These are phyloP conservation scores for Cordyceps fumosorosea DNA, from an alignment of 2,329 filamentous ascomycete genomes.

Conservation along the genomic window DNA sequence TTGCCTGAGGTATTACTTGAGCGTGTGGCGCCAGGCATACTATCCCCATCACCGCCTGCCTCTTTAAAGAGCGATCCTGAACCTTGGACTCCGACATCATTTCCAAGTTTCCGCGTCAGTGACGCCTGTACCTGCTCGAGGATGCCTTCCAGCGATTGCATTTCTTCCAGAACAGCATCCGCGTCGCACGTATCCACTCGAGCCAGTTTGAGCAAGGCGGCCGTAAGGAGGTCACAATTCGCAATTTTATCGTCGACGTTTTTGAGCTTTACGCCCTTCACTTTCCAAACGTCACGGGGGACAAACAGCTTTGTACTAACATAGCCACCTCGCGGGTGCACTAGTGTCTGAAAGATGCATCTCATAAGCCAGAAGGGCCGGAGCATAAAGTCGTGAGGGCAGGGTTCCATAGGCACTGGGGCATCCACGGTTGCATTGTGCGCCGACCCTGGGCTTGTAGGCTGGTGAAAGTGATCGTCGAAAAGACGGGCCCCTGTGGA, in stretches of 20 bases:
- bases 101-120: constrained; percentile 80
- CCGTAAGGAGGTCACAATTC: constrained; percentile 85
- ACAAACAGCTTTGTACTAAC: constrained; percentile 87
- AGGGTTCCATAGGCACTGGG: constrained; percentile 79
- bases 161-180: constrained; percentile 86
- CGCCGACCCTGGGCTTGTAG: constrained; percentile 56
- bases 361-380: constrained; percentile 98
- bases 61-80: constrained; percentile 70
- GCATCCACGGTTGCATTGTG: constrained; percentile 56
- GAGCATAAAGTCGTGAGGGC: constrained; percentile 81
- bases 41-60: constrained; percentile 43
- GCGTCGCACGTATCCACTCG: constrained; percentile 85
- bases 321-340: constrained; percentile 86
- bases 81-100: constrained; percentile 79
- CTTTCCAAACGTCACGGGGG: constrained; percentile 86
- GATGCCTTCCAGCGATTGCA: constrained; percentile 80
- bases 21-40: constrained; percentile 38
- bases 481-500: constrained; percentile 73
- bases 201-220: constrained; percentile 75
- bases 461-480: constrained; percentile 72
- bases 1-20: constrained; percentile 63
- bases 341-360: constrained; percentile 84
- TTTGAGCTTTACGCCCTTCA: constrained; percentile 89
- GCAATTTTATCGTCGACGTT: constrained; percentile 88
- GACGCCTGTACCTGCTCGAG: constrained; percentile 77